Conservation (phyloP, 495 filamentous ascomycete genomes). For the Penicillium dipodomyicola region DNA sequence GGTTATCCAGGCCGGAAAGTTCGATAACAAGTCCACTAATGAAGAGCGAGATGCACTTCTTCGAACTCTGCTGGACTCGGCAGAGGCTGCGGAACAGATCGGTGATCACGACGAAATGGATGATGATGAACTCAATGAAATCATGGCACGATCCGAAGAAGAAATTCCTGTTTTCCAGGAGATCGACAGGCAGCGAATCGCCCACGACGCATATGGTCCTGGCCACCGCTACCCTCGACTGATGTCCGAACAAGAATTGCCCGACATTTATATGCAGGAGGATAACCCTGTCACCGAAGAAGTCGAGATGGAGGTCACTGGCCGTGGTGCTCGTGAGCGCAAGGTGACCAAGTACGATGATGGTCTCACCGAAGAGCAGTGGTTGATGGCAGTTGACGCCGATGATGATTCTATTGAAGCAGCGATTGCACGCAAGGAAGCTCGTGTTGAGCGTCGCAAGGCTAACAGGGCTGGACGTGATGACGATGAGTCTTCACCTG, state of each 20-base stretch:
- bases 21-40: conserved; percentile 98
- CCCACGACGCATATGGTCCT: conserved; percentile 66
- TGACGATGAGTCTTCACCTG: conserved; percentile 68
- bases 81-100: conserved; percentile 77
- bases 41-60: conserved; percentile 96
- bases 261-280: conserved; percentile 88
- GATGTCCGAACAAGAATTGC: conserved; percentile 83
- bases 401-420: conserved; percentile 93
- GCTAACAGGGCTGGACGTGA: conserved; percentile 52
- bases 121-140: conserved; percentile 92
- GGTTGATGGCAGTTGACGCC: conserved; percentile 87
- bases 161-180: conserved; percentile 68
- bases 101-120: conserved; percentile 89
- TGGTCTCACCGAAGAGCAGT: conserved; percentile 96
- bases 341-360: conserved; percentile 95
- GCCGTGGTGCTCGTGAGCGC: conserved; percentile 90
- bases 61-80: conserved; percentile 84
- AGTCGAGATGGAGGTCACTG: conserved; percentile 69
- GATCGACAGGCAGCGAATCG: conserved; percentile 72
- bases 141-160: conserved; percentile 73
- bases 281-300: conserved; percentile 80
- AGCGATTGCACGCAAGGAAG: conserved; percentile 83
- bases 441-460: conserved; percentile 77
- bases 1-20: conserved; percentile 97
- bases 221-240: conserved; percentile 66